These are phyloP conservation scores for Coprinellus micaceus DNA, from an alignment of 768 basidiomycete genomes.

Conservation along the genomic window DNA sequence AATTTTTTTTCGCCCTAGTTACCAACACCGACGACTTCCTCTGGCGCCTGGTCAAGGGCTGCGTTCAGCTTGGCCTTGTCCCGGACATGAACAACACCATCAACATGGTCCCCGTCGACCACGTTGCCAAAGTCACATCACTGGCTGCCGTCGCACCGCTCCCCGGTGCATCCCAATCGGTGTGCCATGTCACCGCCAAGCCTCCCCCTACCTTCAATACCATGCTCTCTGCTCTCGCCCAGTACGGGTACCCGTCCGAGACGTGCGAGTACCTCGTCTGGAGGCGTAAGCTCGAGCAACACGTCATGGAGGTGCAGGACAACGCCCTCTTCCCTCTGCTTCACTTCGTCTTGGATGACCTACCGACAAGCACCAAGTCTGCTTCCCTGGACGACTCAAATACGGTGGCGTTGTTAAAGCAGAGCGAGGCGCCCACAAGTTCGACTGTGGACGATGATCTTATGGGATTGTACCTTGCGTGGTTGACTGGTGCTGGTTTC, in stretches of 20 bases:
- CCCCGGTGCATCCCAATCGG: constrained; percentile 40
- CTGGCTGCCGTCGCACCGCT: constrained; percentile 67
- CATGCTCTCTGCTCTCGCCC: constrained; percentile 66
- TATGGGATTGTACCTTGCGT: constrained; percentile 87
- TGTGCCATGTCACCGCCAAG: constrained; percentile 81
- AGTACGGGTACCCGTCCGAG: constrained; percentile 77
- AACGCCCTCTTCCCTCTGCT: constrained; percentile 96
- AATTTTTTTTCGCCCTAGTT: constrained; percentile 42
- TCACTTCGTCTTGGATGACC: constrained; percentile 95
- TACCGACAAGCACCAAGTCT: constrained; percentile 94
- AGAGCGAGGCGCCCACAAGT: constrained; percentile 30
- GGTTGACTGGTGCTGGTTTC: constrained; percentile 86
- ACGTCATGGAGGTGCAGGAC: constrained; percentile 91
- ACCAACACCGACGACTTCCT: constrained; percentile 99
- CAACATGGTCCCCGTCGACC: constrained; percentile 98
- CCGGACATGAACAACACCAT: constrained; percentile 98
- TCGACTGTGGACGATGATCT: constrained; percentile 69
- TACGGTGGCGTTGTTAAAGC: constrained; percentile 58
- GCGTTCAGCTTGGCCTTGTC: constrained; percentile 91
- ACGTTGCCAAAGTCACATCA: constrained; percentile 81
- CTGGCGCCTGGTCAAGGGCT: constrained; percentile 98
- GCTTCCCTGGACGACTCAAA: constrained; percentile 87
- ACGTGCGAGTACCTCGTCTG: constrained; percentile 88
- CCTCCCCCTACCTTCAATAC: constrained; percentile 89
- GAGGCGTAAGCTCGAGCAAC: constrained; percentile 89